Percentiles rank a stretch among this genome's conserved stretches.
Evolutionary conservation across 352 stramenopile species (phyloP).

Genomic region (Globisporangium okanoganense): DNA sequence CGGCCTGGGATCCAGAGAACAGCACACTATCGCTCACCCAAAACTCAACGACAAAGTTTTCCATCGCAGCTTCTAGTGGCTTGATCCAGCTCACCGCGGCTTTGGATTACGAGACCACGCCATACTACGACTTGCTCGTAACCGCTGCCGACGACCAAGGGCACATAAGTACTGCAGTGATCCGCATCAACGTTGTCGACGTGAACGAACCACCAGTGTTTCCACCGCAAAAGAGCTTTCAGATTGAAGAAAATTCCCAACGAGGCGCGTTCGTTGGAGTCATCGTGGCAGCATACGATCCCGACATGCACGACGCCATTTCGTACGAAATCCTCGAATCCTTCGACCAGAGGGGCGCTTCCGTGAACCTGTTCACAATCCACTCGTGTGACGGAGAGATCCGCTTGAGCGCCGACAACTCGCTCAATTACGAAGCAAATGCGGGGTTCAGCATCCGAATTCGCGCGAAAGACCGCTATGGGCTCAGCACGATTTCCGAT

Average conservation of each 20-base stretch:
- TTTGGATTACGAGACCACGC: constrained; percentile 7
- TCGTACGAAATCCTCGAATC: constrained; percentile 32
- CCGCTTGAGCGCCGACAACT: constrained; percentile 24
- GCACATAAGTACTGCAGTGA: constrained; percentile 8
- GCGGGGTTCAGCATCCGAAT: constrained; percentile 25
- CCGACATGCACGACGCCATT: constrained; percentile 42
- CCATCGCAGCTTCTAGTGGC: constrained; percentile 15
- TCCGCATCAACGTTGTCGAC: constrained; percentile 39
- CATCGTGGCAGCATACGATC: constrained; percentile 33
- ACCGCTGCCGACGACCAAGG: background rate
- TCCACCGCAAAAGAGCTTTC: constrained; percentile 21
- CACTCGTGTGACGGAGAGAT: constrained; percentile 53
- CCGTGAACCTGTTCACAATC: constrained; percentile 51
- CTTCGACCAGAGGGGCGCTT: constrained; percentile 21
- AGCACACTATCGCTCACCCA: constrained; percentile 32
- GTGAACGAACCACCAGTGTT: constrained; percentile 51
- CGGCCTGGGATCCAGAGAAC: constrained; percentile 62
- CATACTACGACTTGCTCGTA: constrained; percentile 7
- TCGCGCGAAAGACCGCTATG: constrained; percentile 42
- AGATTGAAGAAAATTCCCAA: constrained; percentile 32
- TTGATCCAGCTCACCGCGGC: background rate
- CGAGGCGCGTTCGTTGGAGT: constrained; percentile 31
- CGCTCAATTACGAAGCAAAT: constrained; percentile 37
- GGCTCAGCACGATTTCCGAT: constrained; percentile 22
- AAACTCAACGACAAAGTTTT: constrained; percentile 26